Evolutionary conservation across 805 yeast genomes (phyloP).

Genomic region (Spathaspora boniae): DNA sequence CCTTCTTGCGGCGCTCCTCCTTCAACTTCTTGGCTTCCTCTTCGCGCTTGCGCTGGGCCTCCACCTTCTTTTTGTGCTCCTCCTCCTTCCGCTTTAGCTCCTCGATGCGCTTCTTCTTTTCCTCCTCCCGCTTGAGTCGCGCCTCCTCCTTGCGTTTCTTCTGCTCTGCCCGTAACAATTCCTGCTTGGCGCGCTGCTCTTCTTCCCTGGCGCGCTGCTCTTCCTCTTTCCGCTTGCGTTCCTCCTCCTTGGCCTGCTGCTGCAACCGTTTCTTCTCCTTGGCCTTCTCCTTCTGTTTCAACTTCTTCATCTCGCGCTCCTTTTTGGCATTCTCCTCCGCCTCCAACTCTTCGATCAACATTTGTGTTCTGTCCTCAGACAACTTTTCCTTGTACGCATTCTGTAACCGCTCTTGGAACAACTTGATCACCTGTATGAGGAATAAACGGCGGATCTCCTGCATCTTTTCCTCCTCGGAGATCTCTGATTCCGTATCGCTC

Average conservation of each 20-base stretch:
- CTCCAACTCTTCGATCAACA: slow-evolving; percentile 64
- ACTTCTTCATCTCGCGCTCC: slow-evolving; percentile 64
- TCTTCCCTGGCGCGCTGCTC: slow-evolving; percentile 41
- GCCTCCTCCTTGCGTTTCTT: slow-evolving; percentile 37
- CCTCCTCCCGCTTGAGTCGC: slow-evolving; percentile 42
- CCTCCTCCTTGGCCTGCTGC: slow-evolving; percentile 63
- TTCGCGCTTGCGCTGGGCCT: slow-evolving; percentile 26
- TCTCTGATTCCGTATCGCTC: slow-evolving; percentile 33
- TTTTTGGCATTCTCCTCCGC: slow-evolving; percentile 63
- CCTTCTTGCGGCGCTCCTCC: slow-evolving; percentile 22
- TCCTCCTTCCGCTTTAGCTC: slow-evolving; percentile 30
- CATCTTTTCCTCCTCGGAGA: slow-evolving; percentile 56
- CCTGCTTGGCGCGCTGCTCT: slow-evolving; percentile 27
- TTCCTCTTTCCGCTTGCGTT: slow-evolving; percentile 51
- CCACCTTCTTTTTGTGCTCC: slow-evolving; percentile 28
- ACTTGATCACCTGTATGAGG: slow-evolving; percentile 73
- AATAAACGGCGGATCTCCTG: slow-evolving; percentile 79
- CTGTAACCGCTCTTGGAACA: slow-evolving; percentile 69
- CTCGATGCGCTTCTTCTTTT: slow-evolving; percentile 43
- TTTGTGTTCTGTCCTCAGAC: slow-evolving; percentile 68
- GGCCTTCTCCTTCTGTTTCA: slow-evolving; percentile 62
- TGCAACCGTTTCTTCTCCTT: slow-evolving; percentile 65
- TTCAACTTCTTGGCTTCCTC: slow-evolving; percentile 23
- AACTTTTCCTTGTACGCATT: slow-evolving; percentile 75
- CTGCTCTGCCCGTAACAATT: slow-evolving; percentile 35